Evolutionary conservation across 352 stramenopile species (phyloP), one percentile per base, ranked within the genome.

Genomic region (Thalassiosira oceanica): DNA sequence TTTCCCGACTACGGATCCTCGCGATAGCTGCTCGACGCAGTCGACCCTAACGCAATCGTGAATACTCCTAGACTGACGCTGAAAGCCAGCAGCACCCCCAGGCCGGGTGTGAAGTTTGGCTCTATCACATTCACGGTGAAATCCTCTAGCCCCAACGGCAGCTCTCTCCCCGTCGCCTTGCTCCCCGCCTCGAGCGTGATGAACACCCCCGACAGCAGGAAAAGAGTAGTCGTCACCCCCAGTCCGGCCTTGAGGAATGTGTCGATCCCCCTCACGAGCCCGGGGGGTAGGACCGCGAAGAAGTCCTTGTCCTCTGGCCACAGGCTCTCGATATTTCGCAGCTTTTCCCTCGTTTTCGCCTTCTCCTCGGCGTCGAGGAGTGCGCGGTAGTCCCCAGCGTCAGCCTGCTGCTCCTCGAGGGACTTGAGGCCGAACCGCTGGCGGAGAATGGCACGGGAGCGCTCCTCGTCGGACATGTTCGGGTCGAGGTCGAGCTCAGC

Each of bases 81-180:
- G 50, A 91, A 91, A 27, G 55, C 76, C 49, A 91, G 66, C 18
- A 91, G 53, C 13, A 91, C 84, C 5, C 70, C 35, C 36, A 91
- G 55, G n/a, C 76, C 74, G 1, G 78, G 62, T 27, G 84, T 91
- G 65, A 91, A 91, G 61, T 91, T 91, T 1, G 84, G 84, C 55
- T 91, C 75, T 0, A 91, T 55, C 0, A 77, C 55, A 48, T 79
- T 63, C 0, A 85, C 67, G 44, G 89, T 79, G 31, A 86, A 88
- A 20, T 53, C 28, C 28, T 91, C 80, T 49, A 91, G 53, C 28
- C 72, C 52, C 33, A 52, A 26, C 2, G 84, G 84, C n/a, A 91
- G 51, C 15, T 61, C 42, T 20, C 63, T 63, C 1, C 42, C 65
- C 4, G 63, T 74, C 5, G 84, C 79, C 43, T 82, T 83, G 20